Base-by-base conservation (phyloP, 805 yeast genomes). In the Kodamaea jinghongensis region DNA sequence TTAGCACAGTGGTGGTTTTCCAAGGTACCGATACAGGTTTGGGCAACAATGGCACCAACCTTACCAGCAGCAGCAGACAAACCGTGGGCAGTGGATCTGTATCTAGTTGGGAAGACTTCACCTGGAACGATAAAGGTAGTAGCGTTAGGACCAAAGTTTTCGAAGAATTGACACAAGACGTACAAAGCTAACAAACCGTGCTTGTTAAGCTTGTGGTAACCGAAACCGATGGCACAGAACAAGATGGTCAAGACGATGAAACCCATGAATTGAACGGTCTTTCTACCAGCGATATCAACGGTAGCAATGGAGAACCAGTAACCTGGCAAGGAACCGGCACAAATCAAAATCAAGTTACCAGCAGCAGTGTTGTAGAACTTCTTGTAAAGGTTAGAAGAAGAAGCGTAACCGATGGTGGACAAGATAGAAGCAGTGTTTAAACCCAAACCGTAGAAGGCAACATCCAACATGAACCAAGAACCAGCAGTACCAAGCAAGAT, bases 241-340 rank as follows among this genome's bases (percentile, higher is more conserved):
- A 89, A 63, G 39, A 70, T 61, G 31, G 96, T 86, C 59, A 87
- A 75, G 38, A 86, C 56, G 49, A 75, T 44, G 72, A 88, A 88
- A 54, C 96, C 95, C 56, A 68, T 70, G 15, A 86, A 44, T 71
- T 89, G 96, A 48, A 88, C 70, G 48, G 89, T 80, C 66, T 83
- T 86, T 75, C 96, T 81, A 55, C 96, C 96, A 51, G 88, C 53
- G 28, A 68, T 73, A 66, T 88, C 96, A 45, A 88, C 61, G 34
- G 91, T 81, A 38, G 88, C 88, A 52, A 83, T 87, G 23, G 91
- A 61, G 45, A 75, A 70, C 96, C 96, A 88, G 70, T 88, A 88
- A 59, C 96, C 96, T 54, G 96, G 96, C 65, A 88, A 78, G 33
- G 93, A 77, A 74, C 97, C 96, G 42, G 97, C 97, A 76, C 95